phyloP scores from a whole-genome alignment of 1,139 yeast genomes.

The Lipomyces yarrowii region DNA sequence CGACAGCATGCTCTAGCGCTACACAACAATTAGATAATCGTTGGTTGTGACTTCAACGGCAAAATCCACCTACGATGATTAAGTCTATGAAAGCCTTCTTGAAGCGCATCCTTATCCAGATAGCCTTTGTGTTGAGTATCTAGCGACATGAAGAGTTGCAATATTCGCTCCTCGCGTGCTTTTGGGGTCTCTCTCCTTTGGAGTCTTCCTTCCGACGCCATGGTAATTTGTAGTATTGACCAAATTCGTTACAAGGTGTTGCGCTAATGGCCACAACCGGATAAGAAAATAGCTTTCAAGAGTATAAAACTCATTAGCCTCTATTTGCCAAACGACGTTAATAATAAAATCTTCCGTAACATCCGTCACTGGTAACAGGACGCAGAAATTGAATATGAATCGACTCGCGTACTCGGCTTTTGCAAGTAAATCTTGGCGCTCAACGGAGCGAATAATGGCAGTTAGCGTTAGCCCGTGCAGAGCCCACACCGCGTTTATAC shows the following conservation, averaged over 20 bases:
- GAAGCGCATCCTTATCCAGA: constrained; percentile 34
- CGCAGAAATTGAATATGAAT: background rate
- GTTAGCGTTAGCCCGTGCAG: no score
- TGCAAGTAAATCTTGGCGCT: no score
- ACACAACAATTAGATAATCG: constrained; percentile 38
- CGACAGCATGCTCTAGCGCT: constrained; percentile 63
- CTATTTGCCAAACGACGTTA: background rate
- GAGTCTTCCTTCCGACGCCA: background rate
- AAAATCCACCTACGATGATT: constrained; percentile 36
- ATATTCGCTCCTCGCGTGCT: constrained; percentile 45
- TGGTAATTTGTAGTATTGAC: background rate
- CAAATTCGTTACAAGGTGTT: background rate
- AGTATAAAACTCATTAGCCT: background rate
- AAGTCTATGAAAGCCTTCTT: constrained; percentile 34
- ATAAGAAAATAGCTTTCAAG: background rate
- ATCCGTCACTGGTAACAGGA: background rate
- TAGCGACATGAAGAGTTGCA: constrained; percentile 33
- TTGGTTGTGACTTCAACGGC: constrained; percentile 36
- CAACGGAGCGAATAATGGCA: no score
- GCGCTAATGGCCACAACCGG: background rate
- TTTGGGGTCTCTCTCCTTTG: constrained; percentile 2
- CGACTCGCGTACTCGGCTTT: background rate
- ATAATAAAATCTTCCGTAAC: background rate
- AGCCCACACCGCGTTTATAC: no score
- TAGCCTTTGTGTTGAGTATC: constrained; percentile 35